These are phyloP conservation scores for Apostasia ramifera DNA, from an alignment of 106 monocot species.

Conservation along the genomic window DNA sequence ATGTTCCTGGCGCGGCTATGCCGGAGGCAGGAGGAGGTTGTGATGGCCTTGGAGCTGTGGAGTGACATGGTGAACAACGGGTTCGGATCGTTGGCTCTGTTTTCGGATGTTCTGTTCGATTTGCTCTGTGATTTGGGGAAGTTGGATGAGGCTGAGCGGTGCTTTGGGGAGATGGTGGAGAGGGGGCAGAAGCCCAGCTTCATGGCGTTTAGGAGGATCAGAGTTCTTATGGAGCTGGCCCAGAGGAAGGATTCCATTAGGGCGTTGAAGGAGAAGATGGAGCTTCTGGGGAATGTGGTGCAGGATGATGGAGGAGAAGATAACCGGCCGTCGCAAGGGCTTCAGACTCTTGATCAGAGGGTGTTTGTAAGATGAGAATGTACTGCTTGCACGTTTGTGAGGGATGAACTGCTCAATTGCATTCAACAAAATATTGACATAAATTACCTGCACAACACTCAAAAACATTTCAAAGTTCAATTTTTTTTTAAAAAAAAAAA, in stretches of 20 bases:
- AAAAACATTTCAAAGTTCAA: neutral
- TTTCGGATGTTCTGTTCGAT: conserved; percentile 84
- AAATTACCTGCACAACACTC: neutral
- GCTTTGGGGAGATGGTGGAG: conserved; percentile 76
- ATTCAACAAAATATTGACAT: neutral
- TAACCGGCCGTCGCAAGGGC: neutral
- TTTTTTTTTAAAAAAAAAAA: neutral
- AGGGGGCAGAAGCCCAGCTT: conserved; percentile 83
- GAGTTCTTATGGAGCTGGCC: conserved; percentile 73
- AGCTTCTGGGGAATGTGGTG: conserved; percentile 21
- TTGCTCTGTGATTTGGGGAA: conserved; percentile 73
- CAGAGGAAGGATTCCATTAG: conserved; percentile 44
- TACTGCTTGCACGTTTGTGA: too few relatives aligned
- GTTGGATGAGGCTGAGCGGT: conserved; percentile 71
- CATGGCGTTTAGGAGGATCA: conserved; percentile 64
- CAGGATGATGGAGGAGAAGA: neutral
- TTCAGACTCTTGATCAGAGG: neutral
- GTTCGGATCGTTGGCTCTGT: conserved; percentile 63
- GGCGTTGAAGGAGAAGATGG: conserved; percentile 46
- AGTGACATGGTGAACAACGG: conserved; percentile 78
- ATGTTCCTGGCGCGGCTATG: conserved; percentile 80
- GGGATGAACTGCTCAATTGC: neutral
- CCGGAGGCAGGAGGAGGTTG: conserved; percentile 44
- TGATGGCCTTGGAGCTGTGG: conserved; percentile 70
- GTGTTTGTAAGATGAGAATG: neutral